These are phyloP conservation scores for Lasiosphaeris hirsuta DNA, from an alignment of 495 filamentous ascomycete species.

Conservation along the genomic window DNA sequence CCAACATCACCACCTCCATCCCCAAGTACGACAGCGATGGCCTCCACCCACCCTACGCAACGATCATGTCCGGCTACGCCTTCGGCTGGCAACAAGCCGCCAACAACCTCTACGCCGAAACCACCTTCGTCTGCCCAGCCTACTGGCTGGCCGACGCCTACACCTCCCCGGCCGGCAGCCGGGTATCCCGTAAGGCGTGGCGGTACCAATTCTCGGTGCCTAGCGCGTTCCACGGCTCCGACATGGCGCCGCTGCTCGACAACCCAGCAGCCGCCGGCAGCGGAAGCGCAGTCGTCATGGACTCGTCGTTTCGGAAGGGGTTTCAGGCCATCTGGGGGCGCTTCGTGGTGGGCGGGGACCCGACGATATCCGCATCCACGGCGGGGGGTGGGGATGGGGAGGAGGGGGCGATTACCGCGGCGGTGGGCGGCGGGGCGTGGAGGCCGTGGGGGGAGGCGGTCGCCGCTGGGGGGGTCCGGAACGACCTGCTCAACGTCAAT, in stretches of 20 bases:
- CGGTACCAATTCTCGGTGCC: slow-evolving; percentile 61
- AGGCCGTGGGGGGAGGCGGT: slow-evolving; percentile 34
- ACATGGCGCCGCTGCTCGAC: slow-evolving; percentile 33
- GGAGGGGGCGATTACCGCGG: slow-evolving; percentile 17
- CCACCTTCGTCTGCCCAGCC: slow-evolving; percentile 58
- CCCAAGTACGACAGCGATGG: slow-evolving; percentile 27
- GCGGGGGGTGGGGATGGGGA: slow-evolving; percentile 3
- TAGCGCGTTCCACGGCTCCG: slow-evolving; percentile 51
- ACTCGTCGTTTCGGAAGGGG: slow-evolving; percentile 27
- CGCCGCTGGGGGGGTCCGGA: slow-evolving; percentile 21
- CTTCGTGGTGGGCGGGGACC: slow-evolving; percentile 53
- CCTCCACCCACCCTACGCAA: slow-evolving; percentile 22
- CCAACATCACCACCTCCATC: slow-evolving; percentile 14
- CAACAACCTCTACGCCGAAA: slow-evolving; percentile 59
- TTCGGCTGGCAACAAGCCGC: slow-evolving; percentile 32
- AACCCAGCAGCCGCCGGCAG: slow-evolving; percentile 8
- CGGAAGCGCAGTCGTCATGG: slow-evolving; percentile 9
- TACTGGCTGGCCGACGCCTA: slow-evolving; percentile 65
- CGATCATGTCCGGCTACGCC: slow-evolving; percentile 14
- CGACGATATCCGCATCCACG: slow-evolving; percentile 35
- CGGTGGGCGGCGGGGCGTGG: slow-evolving; percentile 16
- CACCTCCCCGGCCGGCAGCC: slow-evolving; percentile 3
- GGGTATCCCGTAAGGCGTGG: slow-evolving; percentile 33
- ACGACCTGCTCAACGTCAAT: slow-evolving; percentile 50
- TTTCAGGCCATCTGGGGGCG: slow-evolving; percentile 44